Conservation (phyloP, 2,329 filamentous ascomycete genomes). For the Zymoseptoria brevis region DNA sequence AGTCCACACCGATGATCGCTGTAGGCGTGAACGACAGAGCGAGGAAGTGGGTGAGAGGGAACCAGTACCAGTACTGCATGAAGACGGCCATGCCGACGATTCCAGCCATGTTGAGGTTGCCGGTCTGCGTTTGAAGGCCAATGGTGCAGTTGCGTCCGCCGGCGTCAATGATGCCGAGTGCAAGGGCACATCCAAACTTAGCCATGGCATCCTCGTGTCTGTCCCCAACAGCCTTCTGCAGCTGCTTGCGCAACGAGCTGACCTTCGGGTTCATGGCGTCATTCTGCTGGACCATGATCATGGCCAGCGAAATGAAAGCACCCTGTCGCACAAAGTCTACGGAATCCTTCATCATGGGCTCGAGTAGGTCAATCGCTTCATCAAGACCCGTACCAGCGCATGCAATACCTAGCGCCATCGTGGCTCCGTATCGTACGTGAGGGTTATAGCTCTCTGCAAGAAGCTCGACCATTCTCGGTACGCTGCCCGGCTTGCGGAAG, state of each 20-base stretch:
- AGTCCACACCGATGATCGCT: conserved; percentile 87
- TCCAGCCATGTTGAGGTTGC: conserved; percentile 96
- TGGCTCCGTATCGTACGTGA: conserved; percentile 93
- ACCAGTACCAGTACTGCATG: conserved; percentile 99
- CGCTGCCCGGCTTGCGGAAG: conserved; percentile 93
- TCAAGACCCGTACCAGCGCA: conserved; percentile 93
- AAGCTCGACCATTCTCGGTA: conserved; percentile 97
- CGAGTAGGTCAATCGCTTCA: conserved; percentile 90
- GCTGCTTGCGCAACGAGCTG: conserved; percentile 76
- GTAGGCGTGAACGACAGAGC: conserved; percentile 96
- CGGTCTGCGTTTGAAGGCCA: conserved; percentile 91
- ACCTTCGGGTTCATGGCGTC: conserved; percentile 98
- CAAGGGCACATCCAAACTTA: conserved; percentile 91
- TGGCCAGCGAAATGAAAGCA: conserved; percentile 83
- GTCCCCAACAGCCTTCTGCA: conserved; percentile 89
- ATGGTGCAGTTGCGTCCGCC: conserved; percentile 98
- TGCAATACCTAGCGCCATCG: conserved; percentile 96
- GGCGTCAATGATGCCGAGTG: conserved; percentile 93
- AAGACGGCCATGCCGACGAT: conserved; percentile 98
- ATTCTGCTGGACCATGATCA: conserved; percentile 99
- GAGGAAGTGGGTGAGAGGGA: conserved; percentile 95
- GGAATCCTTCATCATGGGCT: conserved; percentile 99
- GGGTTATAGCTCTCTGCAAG: conserved; percentile 98
- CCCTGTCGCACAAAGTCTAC: conserved; percentile 97
- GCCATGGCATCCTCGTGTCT: conserved; percentile 99